Percentiles rank a stretch among this genome's conserved stretches.
Evolutionary conservation across 2,329 filamentous ascomycete genomes (phyloP).

Genomic region (Coniochaeta hoffmannii): DNA sequence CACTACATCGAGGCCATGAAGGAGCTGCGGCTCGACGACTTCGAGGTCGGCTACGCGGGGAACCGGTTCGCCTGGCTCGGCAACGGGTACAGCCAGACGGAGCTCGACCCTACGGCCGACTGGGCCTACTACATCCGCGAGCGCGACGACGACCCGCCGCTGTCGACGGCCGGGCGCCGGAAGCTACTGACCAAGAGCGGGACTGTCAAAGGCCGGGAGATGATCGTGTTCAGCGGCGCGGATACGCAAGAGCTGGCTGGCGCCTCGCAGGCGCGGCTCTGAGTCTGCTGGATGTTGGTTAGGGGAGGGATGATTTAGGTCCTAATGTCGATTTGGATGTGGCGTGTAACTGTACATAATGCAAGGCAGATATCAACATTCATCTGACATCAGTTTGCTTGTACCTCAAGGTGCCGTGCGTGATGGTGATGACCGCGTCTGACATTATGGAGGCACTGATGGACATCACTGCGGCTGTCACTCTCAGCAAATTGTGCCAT

Average conservation of each 20-base stretch:
- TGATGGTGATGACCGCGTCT: too few relatives aligned
- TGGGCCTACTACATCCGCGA: slow-evolving; percentile 30
- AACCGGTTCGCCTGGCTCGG: slow-evolving; percentile 32
- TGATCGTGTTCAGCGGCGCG: slow-evolving; percentile 12
- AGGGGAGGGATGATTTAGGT: too few relatives aligned
- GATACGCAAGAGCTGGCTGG: not conserved
- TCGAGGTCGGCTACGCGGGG: slow-evolving; percentile 29
- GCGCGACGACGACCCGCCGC: slow-evolving; percentile 23
- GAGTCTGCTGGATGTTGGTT: too few relatives aligned
- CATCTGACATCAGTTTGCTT: too few relatives aligned
- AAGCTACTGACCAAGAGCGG: slow-evolving; percentile 20
- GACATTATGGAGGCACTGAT: too few relatives aligned
- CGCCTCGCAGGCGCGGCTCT: not conserved
- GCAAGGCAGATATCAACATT: too few relatives aligned
- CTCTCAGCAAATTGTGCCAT: too few relatives aligned
- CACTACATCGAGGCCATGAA: slow-evolving; percentile 41
- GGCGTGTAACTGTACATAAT: too few relatives aligned
- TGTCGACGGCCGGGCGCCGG: slow-evolving; percentile 13
- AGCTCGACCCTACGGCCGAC: slow-evolving; percentile 30
- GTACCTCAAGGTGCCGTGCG: too few relatives aligned
- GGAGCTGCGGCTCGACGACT: slow-evolving; percentile 38
- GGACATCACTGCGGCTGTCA: too few relatives aligned
- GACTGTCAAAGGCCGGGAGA: slow-evolving; percentile 10
- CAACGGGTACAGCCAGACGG: slow-evolving; percentile 34
- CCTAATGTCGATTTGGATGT: too few relatives aligned